Percentiles rank a stretch among this genome's conserved stretches.
These are phyloP conservation scores for Funneliformis geosporum DNA, from an alignment of 192 early-diverging fungal species.

Conservation along the genomic window DNA sequence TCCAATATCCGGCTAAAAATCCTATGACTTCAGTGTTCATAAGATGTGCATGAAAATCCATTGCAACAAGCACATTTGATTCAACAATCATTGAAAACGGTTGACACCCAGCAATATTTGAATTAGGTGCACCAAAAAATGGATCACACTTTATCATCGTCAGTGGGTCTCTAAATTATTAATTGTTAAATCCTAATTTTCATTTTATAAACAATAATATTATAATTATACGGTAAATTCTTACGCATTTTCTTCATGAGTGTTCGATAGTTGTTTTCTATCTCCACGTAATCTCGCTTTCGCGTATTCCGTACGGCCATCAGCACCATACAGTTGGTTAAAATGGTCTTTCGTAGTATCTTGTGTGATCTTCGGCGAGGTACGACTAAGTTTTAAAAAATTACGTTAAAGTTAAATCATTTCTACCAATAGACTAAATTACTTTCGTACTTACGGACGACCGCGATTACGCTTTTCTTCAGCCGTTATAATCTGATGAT, in stretches of 20 bases:
- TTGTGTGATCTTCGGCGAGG: constrained; percentile 31
- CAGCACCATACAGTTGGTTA: constrained; percentile 39
- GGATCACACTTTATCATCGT: constrained; percentile 84
- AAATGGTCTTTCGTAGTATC: constrained; percentile 2
- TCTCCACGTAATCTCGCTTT: constrained; percentile 53
- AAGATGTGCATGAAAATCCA: constrained; percentile 95
- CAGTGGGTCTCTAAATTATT: constrained; percentile 58
- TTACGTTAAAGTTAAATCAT: not conserved
- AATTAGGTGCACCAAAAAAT: constrained; percentile 70
- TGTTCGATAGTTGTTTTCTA: constrained; percentile 46
- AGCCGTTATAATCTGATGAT: not conserved
- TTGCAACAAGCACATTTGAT: constrained; percentile 74
- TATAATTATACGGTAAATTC: constrained; percentile 36
- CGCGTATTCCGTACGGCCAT: constrained; percentile 58
- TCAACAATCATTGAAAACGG: constrained; percentile 77
- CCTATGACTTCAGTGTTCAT: constrained; percentile 89
- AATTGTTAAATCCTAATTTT: not conserved
- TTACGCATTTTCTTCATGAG: constrained; percentile 44
- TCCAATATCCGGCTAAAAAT: constrained; percentile 81
- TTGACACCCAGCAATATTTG: constrained; percentile 66
- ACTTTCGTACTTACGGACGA: not conserved
- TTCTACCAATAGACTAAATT: not conserved
- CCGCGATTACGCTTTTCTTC: not conserved
- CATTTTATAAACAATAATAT: not conserved
- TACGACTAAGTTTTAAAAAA: constrained; percentile 33